Evolutionary conservation across 192 early-diverging fungal species (phyloP), one percentile per base, ranked within the genome.

Genomic region (Umbelopsis sp.): DNA sequence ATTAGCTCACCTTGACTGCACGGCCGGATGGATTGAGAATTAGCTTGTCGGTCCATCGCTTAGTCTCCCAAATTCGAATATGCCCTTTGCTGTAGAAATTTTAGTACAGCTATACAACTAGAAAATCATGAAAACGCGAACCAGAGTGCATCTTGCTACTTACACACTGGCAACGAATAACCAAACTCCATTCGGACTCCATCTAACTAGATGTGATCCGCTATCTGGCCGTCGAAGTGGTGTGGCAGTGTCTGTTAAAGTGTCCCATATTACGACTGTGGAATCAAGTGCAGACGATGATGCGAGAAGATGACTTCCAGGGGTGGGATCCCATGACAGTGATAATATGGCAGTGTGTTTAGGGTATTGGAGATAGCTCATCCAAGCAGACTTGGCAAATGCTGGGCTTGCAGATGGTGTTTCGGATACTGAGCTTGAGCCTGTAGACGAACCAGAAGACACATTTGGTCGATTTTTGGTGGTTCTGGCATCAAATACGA

Each of bases 161-260:
- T 80, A 82, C 85, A 55, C 68, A 44, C 70, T 74, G 15, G 81
- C 71, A 25, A 80, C 77, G 47, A 80, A 77, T 22, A 87, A 52
- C 55, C 74, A 85, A 13, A 73, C 49, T 7, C 86, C 86, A 64
- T 85, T 70, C 23, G 78, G 80, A 73, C 86, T 87, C 86, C 86
- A 87, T n/a, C 50, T 33, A 22, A 87, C 49, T 13, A 77, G 27
- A 15, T 47, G 22, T 20, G 75, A 87, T 6, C 76, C 75, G 6
- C 71, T 73, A 12, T 78, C 80, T 30, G 58, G 51, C n/a, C 76
- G 45, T 41, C 71, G 72, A 20, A 87, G 49, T 13, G 81, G 51
- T 1, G 77, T 75, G 7, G 66, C 66, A 13, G 25, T 51, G 44
- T 81, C 76, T 44, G 73, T 46, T 4, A 82, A 69, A 15, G 74